phyloP scores from a whole-genome alignment of 148 eudicot species.

The Simmondsia chinensis region DNA sequence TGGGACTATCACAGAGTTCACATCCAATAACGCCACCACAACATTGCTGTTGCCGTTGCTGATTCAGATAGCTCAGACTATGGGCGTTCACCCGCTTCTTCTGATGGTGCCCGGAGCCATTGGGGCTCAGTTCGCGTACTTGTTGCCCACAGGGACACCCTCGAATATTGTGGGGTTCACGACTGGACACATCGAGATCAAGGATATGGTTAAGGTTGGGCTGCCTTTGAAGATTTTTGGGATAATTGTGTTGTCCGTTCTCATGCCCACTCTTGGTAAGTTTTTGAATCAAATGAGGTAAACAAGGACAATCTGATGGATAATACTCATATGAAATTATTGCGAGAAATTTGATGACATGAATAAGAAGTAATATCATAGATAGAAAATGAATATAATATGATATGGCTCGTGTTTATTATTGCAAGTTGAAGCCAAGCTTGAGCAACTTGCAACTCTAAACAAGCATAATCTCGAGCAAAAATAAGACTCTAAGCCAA shows the following conservation, averaged over 20 bases:
- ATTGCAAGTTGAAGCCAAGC: too few relatives aligned
- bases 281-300: not conserved
- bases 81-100: constrained; percentile 62
- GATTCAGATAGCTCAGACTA: constrained; percentile 57
- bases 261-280: constrained; percentile 90
- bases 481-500: too few relatives aligned
- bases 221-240: constrained; percentile 55
- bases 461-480: too few relatives aligned
- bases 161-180: constrained; percentile 80
- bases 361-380: too few relatives aligned
- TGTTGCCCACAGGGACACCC: constrained; percentile 79
- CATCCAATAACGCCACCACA: constrained; percentile 78
- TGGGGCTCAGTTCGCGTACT: constrained; percentile 72
- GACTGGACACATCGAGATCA: constrained; percentile 64
- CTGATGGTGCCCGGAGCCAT: constrained; percentile 82
- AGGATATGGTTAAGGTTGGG: constrained; percentile 68
- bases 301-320: not conserved
- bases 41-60: constrained; percentile 63
- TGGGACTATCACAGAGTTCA: constrained; percentile 65
- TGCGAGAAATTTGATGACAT: not conserved
- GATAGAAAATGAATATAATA: too few relatives aligned
- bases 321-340: not conserved
- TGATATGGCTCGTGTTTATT: too few relatives aligned
- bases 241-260: constrained; percentile 28
- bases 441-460: too few relatives aligned